Percentiles rank a stretch among this genome's conserved stretches.
phyloP scores from a whole-genome alignment of 768 basidiomycete genomes.

The Kwoniella dejecticola region DNA sequence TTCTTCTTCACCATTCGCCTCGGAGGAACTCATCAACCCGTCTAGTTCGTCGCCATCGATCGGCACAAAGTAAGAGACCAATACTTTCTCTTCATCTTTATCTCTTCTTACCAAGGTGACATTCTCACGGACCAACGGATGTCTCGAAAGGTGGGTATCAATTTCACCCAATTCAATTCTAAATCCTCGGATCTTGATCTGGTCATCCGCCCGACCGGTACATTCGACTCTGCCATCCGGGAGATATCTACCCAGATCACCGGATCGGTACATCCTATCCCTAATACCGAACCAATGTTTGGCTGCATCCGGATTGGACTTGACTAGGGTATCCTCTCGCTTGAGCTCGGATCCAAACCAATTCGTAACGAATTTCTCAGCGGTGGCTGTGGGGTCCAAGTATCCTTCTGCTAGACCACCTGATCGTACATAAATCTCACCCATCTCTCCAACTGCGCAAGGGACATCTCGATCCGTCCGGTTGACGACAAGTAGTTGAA shows the following conservation, averaged over 20 bases:
- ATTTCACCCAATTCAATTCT: constrained; percentile 97
- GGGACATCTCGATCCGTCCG: constrained; percentile 77
- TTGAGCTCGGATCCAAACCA: constrained; percentile 71
- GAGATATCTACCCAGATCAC: constrained; percentile 91
- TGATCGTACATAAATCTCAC: constrained; percentile 96
- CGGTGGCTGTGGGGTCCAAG: constrained; percentile 74
- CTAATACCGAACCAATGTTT: constrained; percentile 90
- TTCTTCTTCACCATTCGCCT: constrained; percentile 42
- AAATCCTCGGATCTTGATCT: constrained; percentile 99
- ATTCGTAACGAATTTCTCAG: constrained; percentile 89
- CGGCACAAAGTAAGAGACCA: constrained; percentile 96
- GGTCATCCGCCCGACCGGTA: constrained; percentile 94
- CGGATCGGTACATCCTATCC: constrained; percentile 96
- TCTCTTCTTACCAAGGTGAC: constrained; percentile 94
- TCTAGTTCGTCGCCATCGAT: constrained; percentile 67
- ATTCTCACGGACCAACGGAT: constrained; percentile 93
- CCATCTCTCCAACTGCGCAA: constrained; percentile 93
- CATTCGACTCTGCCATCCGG: constrained; percentile 94
- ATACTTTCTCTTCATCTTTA: constrained; percentile 98
- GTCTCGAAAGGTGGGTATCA: constrained; percentile 90
- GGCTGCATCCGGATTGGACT: constrained; percentile 60
- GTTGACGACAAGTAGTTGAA: constrained; percentile 95
- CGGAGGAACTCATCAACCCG: constrained; percentile 61
- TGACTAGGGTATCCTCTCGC: constrained; percentile 73
- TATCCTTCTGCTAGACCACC: constrained; percentile 96